These are phyloP conservation scores for Candida pseudoviswanathii DNA, from an alignment of 1,139 yeast species.

Conservation along the genomic window DNA sequence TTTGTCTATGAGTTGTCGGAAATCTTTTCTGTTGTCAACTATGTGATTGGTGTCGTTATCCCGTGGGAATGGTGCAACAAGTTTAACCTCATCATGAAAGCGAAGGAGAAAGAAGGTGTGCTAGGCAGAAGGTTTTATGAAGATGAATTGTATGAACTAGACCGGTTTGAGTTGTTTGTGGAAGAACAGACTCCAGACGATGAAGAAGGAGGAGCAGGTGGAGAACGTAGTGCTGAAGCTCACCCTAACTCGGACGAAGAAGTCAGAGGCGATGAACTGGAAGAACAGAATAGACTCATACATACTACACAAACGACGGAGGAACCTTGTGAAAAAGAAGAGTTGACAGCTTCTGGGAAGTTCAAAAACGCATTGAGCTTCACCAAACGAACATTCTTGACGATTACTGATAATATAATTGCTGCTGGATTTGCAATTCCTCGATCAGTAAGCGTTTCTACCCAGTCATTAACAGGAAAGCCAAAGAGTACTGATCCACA, in stretches of 20 bases:
- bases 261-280: neutral
- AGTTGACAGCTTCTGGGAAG: constrained; percentile 9
- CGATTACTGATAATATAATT: constrained; percentile 56
- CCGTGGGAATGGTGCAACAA: constrained; percentile 92
- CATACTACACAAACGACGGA: neutral
- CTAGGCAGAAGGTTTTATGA: constrained; percentile 79
- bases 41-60: constrained; percentile 71
- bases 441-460: constrained; percentile 48
- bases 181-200: constrained; percentile 32
- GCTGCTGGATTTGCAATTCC: constrained; percentile 66
- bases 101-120: constrained; percentile 76
- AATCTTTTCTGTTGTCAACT: constrained; percentile 68
- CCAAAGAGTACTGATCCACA: neutral
- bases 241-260: constrained; percentile 1
- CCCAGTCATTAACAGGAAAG: constrained; percentile 19
- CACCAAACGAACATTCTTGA: constrained; percentile 40
- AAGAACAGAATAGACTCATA: constrained; percentile 3
- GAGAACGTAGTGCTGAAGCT: neutral
- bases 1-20: constrained; percentile 76
- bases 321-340: neutral
- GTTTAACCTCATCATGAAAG: constrained; percentile 58
- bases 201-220: constrained; percentile 11
- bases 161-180: constrained; percentile 44
- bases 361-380: constrained; percentile 21
- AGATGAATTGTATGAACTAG: constrained; percentile 57